A percentile compares a stretch with the other conserved stretches of the same genome.
phyloP scores from a whole-genome alignment of 2,329 filamentous ascomycete genomes.

The Sporothrix schenckii region DNA sequence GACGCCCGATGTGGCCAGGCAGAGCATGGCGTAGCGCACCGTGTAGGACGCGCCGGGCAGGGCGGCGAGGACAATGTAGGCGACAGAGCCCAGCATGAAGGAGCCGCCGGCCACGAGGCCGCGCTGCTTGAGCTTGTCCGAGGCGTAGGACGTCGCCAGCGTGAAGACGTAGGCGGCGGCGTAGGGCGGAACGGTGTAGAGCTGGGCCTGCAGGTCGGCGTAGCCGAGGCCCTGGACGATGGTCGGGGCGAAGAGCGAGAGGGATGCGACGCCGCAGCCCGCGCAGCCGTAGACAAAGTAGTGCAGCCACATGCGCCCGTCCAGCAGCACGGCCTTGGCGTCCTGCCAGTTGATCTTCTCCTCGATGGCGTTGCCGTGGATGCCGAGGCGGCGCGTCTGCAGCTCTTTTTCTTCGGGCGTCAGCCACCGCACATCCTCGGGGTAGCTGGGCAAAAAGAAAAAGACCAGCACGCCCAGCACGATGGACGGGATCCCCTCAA shows the following conservation, averaged over 20 bases:
- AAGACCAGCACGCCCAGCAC: constrained; percentile 17
- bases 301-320: constrained; percentile 68
- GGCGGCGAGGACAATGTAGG: constrained; percentile 34
- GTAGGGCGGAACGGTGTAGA: constrained; percentile 69
- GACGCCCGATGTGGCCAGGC: constrained; percentile 34
- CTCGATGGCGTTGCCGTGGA: constrained; percentile 57
- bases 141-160: constrained; percentile 16
- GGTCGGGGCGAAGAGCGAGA: constrained; percentile 65
- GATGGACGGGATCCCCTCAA: constrained; percentile 25
- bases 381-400: constrained; percentile 48
- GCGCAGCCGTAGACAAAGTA: constrained; percentile 60
- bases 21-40: constrained; percentile 38
- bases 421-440: constrained; percentile 66
- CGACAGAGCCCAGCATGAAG: constrained; percentile 27
- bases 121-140: constrained; percentile 20
- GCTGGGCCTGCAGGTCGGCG: constrained; percentile 58
- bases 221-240: constrained; percentile 60
- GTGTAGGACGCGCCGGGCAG: constrained; percentile 37
- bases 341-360: constrained; percentile 67
- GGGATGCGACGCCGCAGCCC: constrained; percentile 59
- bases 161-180: constrained; percentile 57
- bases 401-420: constrained; percentile 62
- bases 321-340: constrained; percentile 68
- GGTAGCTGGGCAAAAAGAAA: constrained; percentile 67
- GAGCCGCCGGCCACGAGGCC: constrained; percentile 29